Base-by-base conservation (phyloP, 1,139 yeast genomes). In the Geotrichum aggregatum region DNA sequence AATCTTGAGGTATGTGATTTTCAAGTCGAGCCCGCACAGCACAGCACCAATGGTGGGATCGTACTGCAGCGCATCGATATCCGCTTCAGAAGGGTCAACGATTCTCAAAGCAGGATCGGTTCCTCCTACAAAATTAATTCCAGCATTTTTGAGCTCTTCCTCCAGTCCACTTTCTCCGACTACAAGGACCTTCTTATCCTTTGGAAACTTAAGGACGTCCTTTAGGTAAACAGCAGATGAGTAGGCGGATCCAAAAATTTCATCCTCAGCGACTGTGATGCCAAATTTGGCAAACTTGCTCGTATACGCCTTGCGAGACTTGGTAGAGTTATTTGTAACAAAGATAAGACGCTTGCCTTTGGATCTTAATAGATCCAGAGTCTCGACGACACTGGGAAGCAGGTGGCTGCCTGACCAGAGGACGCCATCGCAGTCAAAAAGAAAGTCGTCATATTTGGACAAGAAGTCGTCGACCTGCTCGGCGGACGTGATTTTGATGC, bases 271-370 rank as follows among this genome's bases (percentile, higher is more conserved):
- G 30, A 86, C 82, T 3, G 67, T 62, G 52, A 91, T 77, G 1
- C 97, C 98, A 56, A 87, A 78, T 54, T 81, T 79, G 14, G 74
- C 76, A 65, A 92, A 88, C 70, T 92, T 94, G 58, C 75, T 71
- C 45, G 86, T 76, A 67, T 94, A 92, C 47, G 84, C 84, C 48
- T 72, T 69, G 58, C 98, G 76, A 1, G 96, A 84, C 68, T 92
- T 92, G 34, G 97, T 87, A 16, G 96, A 87, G 71, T 92, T 92
- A 74, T 92, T 92, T 50, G 98, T 91, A 33, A 94, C 98, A 69
- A 92, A 92, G 46, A 89, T 76, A 48, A 88, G 75, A 51, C 83
- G 79, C 67, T 92, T 92, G 49, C 77, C 76, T 26, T 63, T 60
- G 3, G 71, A 58, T 52, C 81, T 71, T 56, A 91, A 71, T 55